phyloP scores from a whole-genome alignment of 176 grass and related monocot species.

The Eragrostis nindensis region DNA sequence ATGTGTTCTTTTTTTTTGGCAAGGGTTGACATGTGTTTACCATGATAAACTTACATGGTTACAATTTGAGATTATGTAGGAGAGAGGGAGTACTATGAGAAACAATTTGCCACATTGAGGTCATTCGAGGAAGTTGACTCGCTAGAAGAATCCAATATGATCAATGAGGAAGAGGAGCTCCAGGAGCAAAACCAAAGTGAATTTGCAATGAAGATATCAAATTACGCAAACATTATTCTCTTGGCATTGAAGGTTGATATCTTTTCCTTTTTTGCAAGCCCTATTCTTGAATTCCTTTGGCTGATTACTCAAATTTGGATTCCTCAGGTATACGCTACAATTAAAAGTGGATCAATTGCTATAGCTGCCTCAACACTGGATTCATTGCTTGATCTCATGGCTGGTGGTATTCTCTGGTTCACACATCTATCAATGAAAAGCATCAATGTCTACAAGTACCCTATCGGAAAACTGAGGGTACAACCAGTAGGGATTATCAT shows the following conservation, averaged over 20 bases:
- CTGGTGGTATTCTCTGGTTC: constrained; percentile 97
- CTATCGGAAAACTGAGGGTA: constrained; percentile 90
- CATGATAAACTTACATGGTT: neutral
- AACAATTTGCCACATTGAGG: constrained; percentile 82
- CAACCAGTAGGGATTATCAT: constrained; percentile 95
- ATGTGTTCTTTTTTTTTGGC: no score
- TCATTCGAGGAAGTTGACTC: constrained; percentile 84
- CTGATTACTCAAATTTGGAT: constrained; percentile 1
- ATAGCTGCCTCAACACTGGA: constrained; percentile 97
- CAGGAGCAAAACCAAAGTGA: constrained; percentile 80
- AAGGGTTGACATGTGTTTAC: constrained; percentile 2
- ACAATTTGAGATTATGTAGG: constrained; percentile 47
- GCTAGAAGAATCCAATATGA: constrained; percentile 54
- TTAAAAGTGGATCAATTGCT: constrained; percentile 94
- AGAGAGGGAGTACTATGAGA: constrained; percentile 85
- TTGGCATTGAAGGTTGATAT: constrained; percentile 75
- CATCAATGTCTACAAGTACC: constrained; percentile 91
- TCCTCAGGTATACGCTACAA: constrained; percentile 80
- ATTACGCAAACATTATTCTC: constrained; percentile 85
- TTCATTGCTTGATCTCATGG: constrained; percentile 93
- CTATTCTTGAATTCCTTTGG: neutral
- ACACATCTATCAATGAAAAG: constrained; percentile 96
- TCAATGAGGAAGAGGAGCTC: constrained; percentile 61
- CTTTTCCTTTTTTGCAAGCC: neutral
- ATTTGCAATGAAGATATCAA: constrained; percentile 92